These are phyloP conservation scores for Chernovozyma aurita DNA, from an alignment of 1,139 yeast genomes.

Conservation along the genomic window DNA sequence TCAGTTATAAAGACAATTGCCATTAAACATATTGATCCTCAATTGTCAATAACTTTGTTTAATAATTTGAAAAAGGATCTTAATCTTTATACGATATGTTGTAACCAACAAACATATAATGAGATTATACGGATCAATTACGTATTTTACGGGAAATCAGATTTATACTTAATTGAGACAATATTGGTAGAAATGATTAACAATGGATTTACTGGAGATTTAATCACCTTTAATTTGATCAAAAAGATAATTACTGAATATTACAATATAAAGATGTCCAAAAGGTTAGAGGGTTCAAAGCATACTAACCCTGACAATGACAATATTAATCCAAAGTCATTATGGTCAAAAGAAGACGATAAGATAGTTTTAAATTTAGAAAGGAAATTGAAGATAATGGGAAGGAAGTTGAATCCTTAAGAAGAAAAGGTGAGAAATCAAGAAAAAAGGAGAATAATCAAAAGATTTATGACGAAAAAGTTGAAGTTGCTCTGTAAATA, in stretches of 20 bases:
- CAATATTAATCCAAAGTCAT: constrained; percentile 1
- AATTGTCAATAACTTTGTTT: constrained; percentile 32
- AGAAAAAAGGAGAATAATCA: too few species aligned
- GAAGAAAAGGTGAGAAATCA: too few species aligned
- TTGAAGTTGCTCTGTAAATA: too few species aligned
- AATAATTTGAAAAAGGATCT: constrained; percentile 32
- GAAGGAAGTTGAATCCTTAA: constrained; percentile 4
- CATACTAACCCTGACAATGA: too few species aligned
- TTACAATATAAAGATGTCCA: constrained; percentile 30
- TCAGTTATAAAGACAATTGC: constrained; percentile 23
- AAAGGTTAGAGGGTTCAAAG: constrained; percentile 13
- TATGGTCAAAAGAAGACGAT: constrained; percentile 39
- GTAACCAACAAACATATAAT: constrained; percentile 42
- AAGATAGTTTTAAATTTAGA: constrained; percentile 27
- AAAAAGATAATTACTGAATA: constrained; percentile 36
- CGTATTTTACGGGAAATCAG: constrained; percentile 36
- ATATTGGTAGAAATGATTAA: constrained; percentile 35
- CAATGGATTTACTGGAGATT: constrained; percentile 39
- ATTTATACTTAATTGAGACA: constrained; percentile 33
- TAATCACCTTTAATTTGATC: constrained; percentile 31
- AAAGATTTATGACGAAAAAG: too few species aligned
- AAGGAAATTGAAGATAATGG: constrained; percentile 11
- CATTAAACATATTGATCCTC: constrained; percentile 31
- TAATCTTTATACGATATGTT: constrained; percentile 28
- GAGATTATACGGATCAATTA: constrained; percentile 35